A percentile compares a stretch with the other conserved stretches of the same genome.
Conservation (phyloP, 257 asterid genomes). For the Avicennia marina region DNA sequence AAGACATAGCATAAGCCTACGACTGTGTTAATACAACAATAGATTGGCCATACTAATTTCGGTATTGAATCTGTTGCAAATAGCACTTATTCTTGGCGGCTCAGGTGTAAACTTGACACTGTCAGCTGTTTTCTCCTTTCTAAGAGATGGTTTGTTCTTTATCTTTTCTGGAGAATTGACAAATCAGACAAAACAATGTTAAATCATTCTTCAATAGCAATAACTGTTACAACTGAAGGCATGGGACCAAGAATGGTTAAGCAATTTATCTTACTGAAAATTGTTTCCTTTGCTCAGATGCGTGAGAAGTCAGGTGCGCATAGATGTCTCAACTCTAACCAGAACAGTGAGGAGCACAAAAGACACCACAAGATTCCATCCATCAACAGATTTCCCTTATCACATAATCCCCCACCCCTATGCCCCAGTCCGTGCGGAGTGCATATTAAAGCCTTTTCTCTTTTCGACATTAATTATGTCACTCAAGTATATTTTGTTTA, state of each 20-base stretch:
- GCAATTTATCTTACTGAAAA: background rate
- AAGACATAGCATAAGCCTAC: constrained; percentile 14
- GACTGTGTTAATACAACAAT: constrained; percentile 10
- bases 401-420: background rate
- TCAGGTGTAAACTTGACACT: background rate
- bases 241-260: background rate
- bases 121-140: background rate
- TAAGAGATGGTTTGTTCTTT: background rate
- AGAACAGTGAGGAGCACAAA: background rate
- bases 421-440: background rate
- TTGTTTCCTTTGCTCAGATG: background rate
- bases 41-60: constrained; percentile 1
- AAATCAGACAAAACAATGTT: background rate
- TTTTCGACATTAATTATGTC: no score
- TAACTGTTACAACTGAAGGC: background rate
- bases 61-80: constrained; percentile 3
- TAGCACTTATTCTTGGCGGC: background rate
- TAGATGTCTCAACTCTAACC: background rate
- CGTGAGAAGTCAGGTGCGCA: background rate
- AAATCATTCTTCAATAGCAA: background rate
- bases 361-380: background rate
- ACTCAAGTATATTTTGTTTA: no score
- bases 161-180: background rate
- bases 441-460: no score
- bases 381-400: background rate